Percentiles rank a stretch among this genome's conserved stretches.
Evolutionary conservation across 805 yeast species (phyloP).

Genomic region (Kluyveromyces nonfermentans): DNA sequence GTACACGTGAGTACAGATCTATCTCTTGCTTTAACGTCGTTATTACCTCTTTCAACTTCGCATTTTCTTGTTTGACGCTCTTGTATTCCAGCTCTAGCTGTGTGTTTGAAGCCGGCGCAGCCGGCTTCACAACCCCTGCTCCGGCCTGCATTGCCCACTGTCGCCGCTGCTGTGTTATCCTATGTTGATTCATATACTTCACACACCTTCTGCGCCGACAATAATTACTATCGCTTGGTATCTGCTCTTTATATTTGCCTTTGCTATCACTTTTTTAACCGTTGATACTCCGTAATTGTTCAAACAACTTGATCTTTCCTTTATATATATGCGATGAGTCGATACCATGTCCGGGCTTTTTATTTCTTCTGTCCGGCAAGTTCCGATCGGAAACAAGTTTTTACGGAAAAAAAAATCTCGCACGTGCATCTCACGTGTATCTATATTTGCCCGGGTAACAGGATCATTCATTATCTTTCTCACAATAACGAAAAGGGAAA

Average conservation of each 20-base stretch:
- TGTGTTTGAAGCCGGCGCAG: slow-evolving; percentile 4
- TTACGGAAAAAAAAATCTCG: not conserved
- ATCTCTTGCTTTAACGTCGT: slow-evolving; percentile 18
- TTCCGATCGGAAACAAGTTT: not conserved
- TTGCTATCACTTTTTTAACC: no score
- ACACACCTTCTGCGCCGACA: not conserved
- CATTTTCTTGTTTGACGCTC: slow-evolving; percentile 19
- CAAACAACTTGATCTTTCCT: no score
- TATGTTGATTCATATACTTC: slow-evolving; percentile 1
- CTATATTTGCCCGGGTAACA: not conserved
- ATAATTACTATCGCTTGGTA: no score
- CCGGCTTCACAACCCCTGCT: slow-evolving; percentile 1
- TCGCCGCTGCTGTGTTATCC: slow-evolving; percentile 1
- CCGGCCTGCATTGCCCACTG: slow-evolving; percentile 4
- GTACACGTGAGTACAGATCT: slow-evolving; percentile 14
- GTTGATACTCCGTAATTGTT: no score
- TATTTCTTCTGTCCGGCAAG: not conserved
- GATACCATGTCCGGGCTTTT: not conserved
- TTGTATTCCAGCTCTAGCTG: slow-evolving; percentile 19
- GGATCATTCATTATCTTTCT: no score
- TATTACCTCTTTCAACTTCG: slow-evolving; percentile 18
- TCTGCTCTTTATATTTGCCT: no score
- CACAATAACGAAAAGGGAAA: no score
- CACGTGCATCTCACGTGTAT: not conserved
- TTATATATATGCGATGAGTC: not conserved